Evolutionary conservation across 2,329 filamentous ascomycete species (phyloP).

Genomic region (Diaporthe sp.): DNA sequence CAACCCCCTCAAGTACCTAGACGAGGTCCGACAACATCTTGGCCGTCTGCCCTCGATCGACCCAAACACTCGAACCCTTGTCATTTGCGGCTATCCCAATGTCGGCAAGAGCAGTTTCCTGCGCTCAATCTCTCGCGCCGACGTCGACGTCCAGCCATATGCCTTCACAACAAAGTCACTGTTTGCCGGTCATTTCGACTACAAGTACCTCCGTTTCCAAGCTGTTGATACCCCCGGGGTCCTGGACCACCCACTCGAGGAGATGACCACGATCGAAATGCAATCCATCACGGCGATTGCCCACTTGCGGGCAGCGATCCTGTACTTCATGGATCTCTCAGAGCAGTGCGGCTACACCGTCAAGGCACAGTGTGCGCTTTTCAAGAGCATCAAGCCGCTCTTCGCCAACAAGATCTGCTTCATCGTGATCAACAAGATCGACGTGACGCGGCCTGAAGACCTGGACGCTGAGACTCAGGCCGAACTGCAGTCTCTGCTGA

Average conservation of each 20-base stretch:
- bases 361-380: slow-evolving; percentile 90
- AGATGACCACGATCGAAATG: slow-evolving; percentile 99
- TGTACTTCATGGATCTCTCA: slow-evolving; percentile 98
- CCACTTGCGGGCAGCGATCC: slow-evolving; percentile 91
- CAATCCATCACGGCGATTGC: slow-evolving; percentile 98
- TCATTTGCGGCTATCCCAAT: slow-evolving; percentile 98
- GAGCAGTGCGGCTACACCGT: slow-evolving; percentile 98
- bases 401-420: slow-evolving; percentile 99
- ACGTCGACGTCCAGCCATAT: slow-evolving; percentile 97
- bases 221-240: slow-evolving; percentile 94
- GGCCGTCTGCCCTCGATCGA: slow-evolving; percentile 98
- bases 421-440: slow-evolving; percentile 98
- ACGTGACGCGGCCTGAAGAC: slow-evolving; percentile 88
- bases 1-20: slow-evolving; percentile 93
- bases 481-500: slow-evolving; percentile 82
- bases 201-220: slow-evolving; percentile 90
- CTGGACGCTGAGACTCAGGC: slow-evolving; percentile 82
- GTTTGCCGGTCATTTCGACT: slow-evolving; percentile 98
- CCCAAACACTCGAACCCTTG: slow-evolving; percentile 92
- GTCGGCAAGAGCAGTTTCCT: slow-evolving; percentile 98
- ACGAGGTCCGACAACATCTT: slow-evolving; percentile 96
- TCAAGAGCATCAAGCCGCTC: slow-evolving; percentile 95
- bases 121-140: slow-evolving; percentile 89
- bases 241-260: slow-evolving; percentile 94
- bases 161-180: slow-evolving; percentile 98